phyloP scores from a whole-genome alignment of 768 basidiomycete species.

The Auriscalpium microsporum region DNA sequence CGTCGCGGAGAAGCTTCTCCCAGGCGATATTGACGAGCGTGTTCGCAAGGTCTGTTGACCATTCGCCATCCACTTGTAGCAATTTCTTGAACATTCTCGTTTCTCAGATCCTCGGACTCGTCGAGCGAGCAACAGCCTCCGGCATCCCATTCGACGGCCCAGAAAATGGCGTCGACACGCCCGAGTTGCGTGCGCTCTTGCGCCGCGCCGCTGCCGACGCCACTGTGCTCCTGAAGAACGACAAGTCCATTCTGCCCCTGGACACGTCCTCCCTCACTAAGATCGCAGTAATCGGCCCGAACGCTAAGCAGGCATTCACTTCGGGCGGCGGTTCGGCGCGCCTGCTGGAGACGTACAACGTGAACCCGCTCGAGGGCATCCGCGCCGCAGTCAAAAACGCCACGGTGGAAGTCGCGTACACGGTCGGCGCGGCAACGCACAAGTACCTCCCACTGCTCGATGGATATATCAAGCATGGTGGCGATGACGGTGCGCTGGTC shows the following conservation, averaged over 20 bases:
- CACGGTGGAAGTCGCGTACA: neutral
- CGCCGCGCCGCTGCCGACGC: conserved; percentile 45
- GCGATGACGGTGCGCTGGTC: conserved; percentile 26
- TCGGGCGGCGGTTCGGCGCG: conserved; percentile 56
- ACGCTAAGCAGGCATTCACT: conserved; percentile 42
- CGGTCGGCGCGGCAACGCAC: conserved; percentile 32
- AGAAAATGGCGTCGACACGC: conserved; percentile 37
- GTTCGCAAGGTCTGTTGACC: conserved; percentile 14
- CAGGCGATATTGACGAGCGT: conserved; percentile 31
- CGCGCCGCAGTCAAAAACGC: neutral
- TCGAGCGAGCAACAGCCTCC: conserved; percentile 39
- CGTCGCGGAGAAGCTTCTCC: conserved; percentile 34
- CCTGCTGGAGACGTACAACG: conserved; percentile 40
- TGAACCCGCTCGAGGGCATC: conserved; percentile 56
- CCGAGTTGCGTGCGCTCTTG: conserved; percentile 37
- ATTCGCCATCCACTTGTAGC: neutral
- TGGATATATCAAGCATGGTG: conserved; percentile 27
- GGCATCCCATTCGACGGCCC: conserved; percentile 47
- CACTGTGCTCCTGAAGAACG: conserved; percentile 57
- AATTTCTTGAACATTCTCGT: neutral
- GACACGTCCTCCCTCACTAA: conserved; percentile 22
- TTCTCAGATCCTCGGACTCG: conserved; percentile 38
- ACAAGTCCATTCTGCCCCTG: conserved; percentile 41
- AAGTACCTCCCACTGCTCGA: conserved; percentile 45
- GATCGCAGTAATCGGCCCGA: conserved; percentile 57